These are phyloP conservation scores for Nemania abortiva DNA, from an alignment of 2,329 filamentous ascomycete species.

Conservation along the genomic window DNA sequence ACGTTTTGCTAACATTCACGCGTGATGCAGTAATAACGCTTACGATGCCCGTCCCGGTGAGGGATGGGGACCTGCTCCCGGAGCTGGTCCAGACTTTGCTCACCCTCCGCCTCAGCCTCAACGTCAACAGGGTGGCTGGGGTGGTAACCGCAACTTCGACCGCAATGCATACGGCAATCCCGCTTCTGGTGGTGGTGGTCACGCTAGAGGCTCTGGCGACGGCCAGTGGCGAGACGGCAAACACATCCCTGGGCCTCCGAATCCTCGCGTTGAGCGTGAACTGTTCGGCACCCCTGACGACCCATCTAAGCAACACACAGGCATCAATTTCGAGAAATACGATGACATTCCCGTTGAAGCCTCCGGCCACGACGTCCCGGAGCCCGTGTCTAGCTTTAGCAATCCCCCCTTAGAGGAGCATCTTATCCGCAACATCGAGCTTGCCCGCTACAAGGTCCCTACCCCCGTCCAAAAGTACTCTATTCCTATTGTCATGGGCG, in stretches of 20 bases:
- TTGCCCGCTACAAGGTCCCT: conserved; percentile 93
- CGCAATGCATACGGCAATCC: conserved; percentile 72
- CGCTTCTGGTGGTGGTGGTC: conserved; percentile 58
- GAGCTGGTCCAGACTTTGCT: conserved; percentile 48
- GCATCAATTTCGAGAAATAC: conserved; percentile 99
- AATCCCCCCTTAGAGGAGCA: conserved; percentile 97
- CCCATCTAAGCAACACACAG: conserved; percentile 93
- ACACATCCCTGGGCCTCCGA: conserved; percentile 89
- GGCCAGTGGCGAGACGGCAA: conserved; percentile 98
- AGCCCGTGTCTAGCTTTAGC: conserved; percentile 89
- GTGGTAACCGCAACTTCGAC: conserved; percentile 63
- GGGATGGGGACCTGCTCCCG: conserved; percentile 52
- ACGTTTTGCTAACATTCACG: conserved; percentile 17
- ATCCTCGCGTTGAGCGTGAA: conserved; percentile 92
- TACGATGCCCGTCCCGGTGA: conserved; percentile 56
- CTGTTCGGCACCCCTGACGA: conserved; percentile 93
- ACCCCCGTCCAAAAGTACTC: conserved; percentile 99
- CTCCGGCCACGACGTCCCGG: conserved; percentile 91
- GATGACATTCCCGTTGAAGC: conserved; percentile 99
- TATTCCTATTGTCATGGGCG: conserved; percentile 97
- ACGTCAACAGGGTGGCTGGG: conserved; percentile 47
- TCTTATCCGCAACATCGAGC: conserved; percentile 89
- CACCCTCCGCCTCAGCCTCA: conserved; percentile 34
- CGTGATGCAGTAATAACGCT: conserved; percentile 59
- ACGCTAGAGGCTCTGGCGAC: conserved; percentile 87